These are phyloP conservation scores for Yamadazyma pseudoaaseri DNA, from an alignment of 1,139 yeast genomes.

Conservation along the genomic window DNA sequence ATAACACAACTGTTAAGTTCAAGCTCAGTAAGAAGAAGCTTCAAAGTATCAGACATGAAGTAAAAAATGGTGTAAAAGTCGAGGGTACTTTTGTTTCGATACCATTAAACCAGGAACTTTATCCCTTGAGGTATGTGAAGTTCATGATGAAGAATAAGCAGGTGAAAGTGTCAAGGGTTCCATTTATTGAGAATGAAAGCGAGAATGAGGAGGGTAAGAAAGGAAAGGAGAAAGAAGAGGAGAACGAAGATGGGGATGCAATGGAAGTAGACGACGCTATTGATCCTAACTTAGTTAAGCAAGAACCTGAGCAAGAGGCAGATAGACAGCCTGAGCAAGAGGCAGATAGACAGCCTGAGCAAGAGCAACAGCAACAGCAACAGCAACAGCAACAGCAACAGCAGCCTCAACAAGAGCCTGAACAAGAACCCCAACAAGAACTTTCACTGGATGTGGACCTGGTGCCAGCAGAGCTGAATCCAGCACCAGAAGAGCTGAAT, in stretches of 20 bases:
- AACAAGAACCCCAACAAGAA: not conserved
- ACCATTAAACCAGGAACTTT: constrained; percentile 3
- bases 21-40: constrained; percentile 6
- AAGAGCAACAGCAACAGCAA: not conserved
- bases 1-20: constrained; percentile 5
- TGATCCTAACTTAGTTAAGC: not conserved
- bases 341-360: not conserved
- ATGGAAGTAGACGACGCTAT: constrained; percentile 4
- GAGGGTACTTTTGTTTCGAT: constrained; percentile 12
- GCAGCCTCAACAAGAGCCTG: not conserved
- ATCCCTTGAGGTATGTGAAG: constrained; percentile 23
- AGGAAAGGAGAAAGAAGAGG: constrained; percentile 2
- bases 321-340: not conserved
- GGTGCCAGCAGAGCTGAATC: not conserved
- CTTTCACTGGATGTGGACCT: no score
- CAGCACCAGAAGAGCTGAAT: constrained; percentile 1
- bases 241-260: constrained; percentile 1
- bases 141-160: constrained; percentile 24
- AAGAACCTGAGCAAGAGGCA: constrained; percentile 2
- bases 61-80: constrained; percentile 13
- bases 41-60: constrained; percentile 1
- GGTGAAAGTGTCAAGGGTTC: constrained; percentile 10
- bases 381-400: not conserved
- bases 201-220: not conserved
- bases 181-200: constrained; percentile 4